Evolutionary conservation across 441 rosid genomes (phyloP).

Genomic region (Populus hybrid): DNA sequence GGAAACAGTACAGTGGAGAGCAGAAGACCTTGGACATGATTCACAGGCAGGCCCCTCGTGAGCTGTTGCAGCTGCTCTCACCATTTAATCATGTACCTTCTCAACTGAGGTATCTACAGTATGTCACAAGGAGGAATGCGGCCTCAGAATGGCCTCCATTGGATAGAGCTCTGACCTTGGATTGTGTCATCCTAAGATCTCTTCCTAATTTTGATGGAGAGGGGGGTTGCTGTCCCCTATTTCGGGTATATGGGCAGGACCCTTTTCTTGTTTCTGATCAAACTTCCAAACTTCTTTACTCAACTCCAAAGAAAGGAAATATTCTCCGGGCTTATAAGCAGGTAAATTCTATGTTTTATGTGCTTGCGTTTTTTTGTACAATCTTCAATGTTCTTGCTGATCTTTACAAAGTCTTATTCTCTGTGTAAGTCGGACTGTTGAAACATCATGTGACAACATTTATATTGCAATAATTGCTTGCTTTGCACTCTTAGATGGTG

Average conservation of each 20-base stretch:
- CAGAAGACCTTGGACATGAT: slow-evolving; percentile 91
- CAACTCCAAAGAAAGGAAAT: slow-evolving; percentile 64
- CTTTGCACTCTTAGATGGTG: neutral
- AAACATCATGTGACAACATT: neutral
- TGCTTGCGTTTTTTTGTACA: neutral
- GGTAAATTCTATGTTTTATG: slow-evolving; percentile 35
- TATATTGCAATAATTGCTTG: neutral
- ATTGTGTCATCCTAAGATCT: slow-evolving; percentile 75
- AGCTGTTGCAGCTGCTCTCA: slow-evolving; percentile 74
- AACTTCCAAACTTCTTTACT: slow-evolving; percentile 51
- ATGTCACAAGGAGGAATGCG: slow-evolving; percentile 82
- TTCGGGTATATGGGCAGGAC: slow-evolving; percentile 86
- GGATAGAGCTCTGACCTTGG: slow-evolving; percentile 84
- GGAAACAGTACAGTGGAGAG: slow-evolving; percentile 85
- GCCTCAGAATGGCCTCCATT: slow-evolving; percentile 92
- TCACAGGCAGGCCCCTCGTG: slow-evolving; percentile 86
- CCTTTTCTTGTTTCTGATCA: slow-evolving; percentile 60
- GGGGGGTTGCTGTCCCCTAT: slow-evolving; percentile 84
- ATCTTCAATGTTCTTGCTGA: neutral
- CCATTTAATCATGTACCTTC: slow-evolving; percentile 88
- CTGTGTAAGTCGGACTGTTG: neutral
- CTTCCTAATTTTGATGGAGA: slow-evolving; percentile 69
- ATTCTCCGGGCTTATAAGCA: slow-evolving; percentile 64
- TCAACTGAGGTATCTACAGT: slow-evolving; percentile 85
- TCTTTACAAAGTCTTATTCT: neutral